Conservation (phyloP, 139 green algal genomes). For the Volvox reticuliferus region DNA sequence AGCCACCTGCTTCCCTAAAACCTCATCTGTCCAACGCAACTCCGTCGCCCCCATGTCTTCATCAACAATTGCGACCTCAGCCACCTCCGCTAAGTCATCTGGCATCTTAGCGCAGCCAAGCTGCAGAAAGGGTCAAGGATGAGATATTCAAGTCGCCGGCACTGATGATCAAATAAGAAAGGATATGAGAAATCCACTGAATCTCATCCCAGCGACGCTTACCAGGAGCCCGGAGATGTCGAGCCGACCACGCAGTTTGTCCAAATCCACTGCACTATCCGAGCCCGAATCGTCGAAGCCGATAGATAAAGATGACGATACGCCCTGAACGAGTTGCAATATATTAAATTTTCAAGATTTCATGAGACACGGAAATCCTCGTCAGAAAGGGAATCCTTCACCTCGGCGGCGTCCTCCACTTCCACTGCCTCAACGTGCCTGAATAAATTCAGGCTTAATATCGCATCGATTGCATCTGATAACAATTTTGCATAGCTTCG, state of each 20-base stretch:
- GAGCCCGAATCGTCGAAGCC: constrained; percentile 11
- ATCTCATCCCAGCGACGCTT: background rate
- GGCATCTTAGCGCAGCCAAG: constrained; percentile 10
- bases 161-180: no score
- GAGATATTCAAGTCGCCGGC: background rate
- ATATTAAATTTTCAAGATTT: background rate
- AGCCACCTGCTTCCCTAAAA: background rate
- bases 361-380: background rate
- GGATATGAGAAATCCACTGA: no score
- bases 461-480: background rate
- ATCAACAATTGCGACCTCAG: background rate
- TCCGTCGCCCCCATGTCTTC: constrained; percentile 24
- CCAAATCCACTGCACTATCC: constrained; percentile 11
- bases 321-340: background rate
- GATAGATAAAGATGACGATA: background rate
- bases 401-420: constrained; percentile 39
- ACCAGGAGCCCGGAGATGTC: constrained; percentile 35
- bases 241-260: background rate
- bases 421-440: constrained; percentile 16
- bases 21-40: constrained; percentile 21
- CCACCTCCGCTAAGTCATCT: constrained; percentile 1
- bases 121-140: background rate
- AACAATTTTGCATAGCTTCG: constrained; percentile 19
- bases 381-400: background rate
- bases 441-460: constrained; percentile 24